A percentile compares a stretch with the other conserved stretches of the same genome.
These are phyloP conservation scores for Beauveria australis DNA, from an alignment of 2,329 filamentous ascomycete genomes.

Conservation along the genomic window DNA sequence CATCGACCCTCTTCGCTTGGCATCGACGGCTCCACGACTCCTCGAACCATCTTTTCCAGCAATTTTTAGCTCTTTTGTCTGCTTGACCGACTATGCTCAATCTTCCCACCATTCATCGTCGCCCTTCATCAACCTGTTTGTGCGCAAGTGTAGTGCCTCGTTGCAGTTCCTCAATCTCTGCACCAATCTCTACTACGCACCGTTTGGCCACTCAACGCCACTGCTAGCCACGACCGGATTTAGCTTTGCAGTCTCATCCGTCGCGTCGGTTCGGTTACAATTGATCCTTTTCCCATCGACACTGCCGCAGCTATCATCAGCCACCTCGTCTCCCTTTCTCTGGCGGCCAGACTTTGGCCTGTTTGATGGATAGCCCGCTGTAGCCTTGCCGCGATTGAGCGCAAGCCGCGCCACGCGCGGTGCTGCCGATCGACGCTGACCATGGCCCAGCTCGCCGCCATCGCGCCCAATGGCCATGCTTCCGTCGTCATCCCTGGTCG, in stretches of 20 bases:
- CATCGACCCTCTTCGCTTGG: not conserved
- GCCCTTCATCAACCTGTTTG: not conserved
- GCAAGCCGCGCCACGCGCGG: not conserved
- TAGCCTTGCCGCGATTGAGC: not conserved
- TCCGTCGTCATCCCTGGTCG: conserved; percentile 5
- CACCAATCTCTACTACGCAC: not conserved
- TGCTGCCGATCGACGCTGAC: not conserved
- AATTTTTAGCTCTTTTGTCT: not conserved
- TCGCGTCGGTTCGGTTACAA: not conserved
- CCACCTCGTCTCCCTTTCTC: not conserved
- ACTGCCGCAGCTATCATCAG: no score
- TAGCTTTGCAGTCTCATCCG: not conserved
- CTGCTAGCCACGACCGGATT: not conserved
- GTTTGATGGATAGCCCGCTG: not conserved
- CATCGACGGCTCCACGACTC: not conserved
- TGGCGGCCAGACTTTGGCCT: not conserved
- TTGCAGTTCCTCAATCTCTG: not conserved
- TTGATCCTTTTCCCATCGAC: not conserved
- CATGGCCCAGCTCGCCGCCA: not conserved
- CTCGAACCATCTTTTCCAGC: not conserved
- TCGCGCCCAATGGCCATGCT: not conserved
- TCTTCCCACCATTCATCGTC: not conserved
- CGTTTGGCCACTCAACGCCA: not conserved
- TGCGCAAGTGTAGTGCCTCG: not conserved
- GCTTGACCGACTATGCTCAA: not conserved